Conservation (phyloP, 768 basidiomycete species). For the Collybia sordida region DNA sequence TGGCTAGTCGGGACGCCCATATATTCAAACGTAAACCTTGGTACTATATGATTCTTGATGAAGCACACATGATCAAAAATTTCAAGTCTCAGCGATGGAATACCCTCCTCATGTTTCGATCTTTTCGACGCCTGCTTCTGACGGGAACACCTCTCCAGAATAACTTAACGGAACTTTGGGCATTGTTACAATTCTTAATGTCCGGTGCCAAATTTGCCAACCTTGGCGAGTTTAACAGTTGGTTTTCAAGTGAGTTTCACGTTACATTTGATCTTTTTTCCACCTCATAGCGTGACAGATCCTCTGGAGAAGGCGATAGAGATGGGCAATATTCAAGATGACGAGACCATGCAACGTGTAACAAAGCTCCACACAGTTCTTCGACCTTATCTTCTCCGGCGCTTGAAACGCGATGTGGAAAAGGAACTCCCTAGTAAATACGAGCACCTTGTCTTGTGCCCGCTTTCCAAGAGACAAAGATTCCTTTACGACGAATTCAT, state of each 20-base stretch:
- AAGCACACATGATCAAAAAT: slow-evolving; percentile 98
- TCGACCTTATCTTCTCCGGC: slow-evolving; percentile 92
- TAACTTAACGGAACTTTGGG: slow-evolving; percentile 95
- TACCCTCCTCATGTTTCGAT: slow-evolving; percentile 84
- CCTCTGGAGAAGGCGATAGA: slow-evolving; percentile 95
- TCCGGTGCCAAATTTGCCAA: slow-evolving; percentile 88
- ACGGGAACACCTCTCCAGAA: slow-evolving; percentile 98
- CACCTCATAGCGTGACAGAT: slow-evolving; percentile 43
- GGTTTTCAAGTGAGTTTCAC: slow-evolving; percentile 84
- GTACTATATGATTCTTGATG: slow-evolving; percentile 96
- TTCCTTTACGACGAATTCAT: slow-evolving; percentile 97
- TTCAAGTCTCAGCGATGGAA: slow-evolving; percentile 95
- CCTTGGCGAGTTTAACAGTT: slow-evolving; percentile 90
- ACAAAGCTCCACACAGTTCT: slow-evolving; percentile 90
- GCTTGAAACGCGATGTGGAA: slow-evolving; percentile 98
- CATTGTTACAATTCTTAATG: slow-evolving; percentile 91
- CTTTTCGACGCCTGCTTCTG: slow-evolving; percentile 81
- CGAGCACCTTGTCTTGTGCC: slow-evolving; percentile 87
- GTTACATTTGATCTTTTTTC: not conserved
- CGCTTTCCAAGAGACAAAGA: slow-evolving; percentile 89
- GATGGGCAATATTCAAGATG: slow-evolving; percentile 70
- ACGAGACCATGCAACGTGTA: slow-evolving; percentile 83
- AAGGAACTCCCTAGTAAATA: slow-evolving; percentile 92
- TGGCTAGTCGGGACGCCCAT: slow-evolving; percentile 88
- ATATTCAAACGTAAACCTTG: slow-evolving; percentile 91